Conservation (phyloP, 352 stramenopile genomes). For the Pythium utonaiense region DNA sequence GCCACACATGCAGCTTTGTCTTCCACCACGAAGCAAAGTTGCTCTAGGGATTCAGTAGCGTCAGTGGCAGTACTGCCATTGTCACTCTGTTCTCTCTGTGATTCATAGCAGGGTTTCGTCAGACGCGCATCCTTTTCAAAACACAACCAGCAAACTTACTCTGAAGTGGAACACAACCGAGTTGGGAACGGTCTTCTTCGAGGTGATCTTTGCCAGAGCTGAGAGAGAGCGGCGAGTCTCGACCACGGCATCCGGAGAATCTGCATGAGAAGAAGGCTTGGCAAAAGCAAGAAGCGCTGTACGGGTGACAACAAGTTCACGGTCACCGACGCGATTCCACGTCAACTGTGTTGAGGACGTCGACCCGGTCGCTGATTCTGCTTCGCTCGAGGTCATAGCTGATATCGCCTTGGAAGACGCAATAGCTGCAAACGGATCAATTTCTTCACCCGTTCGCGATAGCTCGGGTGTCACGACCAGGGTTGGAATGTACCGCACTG, state of each 20-base stretch:
- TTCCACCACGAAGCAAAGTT: conserved; percentile 33
- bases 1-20: conserved; percentile 30
- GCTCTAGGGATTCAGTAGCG: conserved; percentile 16
- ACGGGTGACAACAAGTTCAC: conserved; percentile 67
- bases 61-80: conserved; percentile 15
- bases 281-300: conserved; percentile 36
- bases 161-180: conserved; percentile 75
- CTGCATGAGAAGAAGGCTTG: conserved; percentile 20
- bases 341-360: conserved; percentile 18
- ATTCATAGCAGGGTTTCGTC: no score
- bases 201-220: conserved; percentile 52
- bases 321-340: conserved; percentile 42
- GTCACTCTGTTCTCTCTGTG: conserved; percentile 17
- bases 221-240: conserved; percentile 57
- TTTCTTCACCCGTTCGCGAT: not conserved
- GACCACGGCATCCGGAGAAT: conserved; percentile 38
- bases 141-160: conserved; percentile 30
- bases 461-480: conserved; percentile 12
- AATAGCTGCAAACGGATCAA: conserved; percentile 24
- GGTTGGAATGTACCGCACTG: conserved; percentile 28
- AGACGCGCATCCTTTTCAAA: not conserved
- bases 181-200: conserved; percentile 52
- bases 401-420: conserved; percentile 16
- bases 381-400: conserved; percentile 1
- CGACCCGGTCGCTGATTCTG: conserved; percentile 6